Percentiles rank a stretch among this genome's conserved stretches.
phyloP scores from a whole-genome alignment of 2,329 filamentous ascomycete genomes.

The Thielaviopsis populi region DNA sequence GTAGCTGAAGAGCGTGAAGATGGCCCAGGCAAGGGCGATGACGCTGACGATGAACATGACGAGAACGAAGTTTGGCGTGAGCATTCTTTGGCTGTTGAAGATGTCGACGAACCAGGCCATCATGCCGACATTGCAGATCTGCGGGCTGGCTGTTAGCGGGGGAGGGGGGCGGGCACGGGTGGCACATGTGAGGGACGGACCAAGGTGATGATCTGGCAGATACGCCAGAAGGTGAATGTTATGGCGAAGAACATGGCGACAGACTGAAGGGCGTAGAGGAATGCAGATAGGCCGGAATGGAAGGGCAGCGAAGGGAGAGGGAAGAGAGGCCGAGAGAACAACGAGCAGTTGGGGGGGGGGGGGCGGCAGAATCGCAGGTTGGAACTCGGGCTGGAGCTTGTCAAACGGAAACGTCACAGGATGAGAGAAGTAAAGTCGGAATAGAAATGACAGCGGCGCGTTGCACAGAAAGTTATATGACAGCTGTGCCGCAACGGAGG shows the following conservation, averaged over 20 bases:
- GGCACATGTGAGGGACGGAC: conserved; percentile 29
- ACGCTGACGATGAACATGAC: conserved; percentile 53
- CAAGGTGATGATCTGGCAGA: conserved; percentile 47
- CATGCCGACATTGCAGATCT: conserved; percentile 54
- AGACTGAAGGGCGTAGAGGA: background rate
- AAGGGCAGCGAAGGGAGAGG: background rate
- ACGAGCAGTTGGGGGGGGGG: background rate
- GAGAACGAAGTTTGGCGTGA: conserved; percentile 48
- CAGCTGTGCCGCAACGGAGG: background rate
- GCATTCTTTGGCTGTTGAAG: conserved; percentile 39
- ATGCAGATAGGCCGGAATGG: background rate
- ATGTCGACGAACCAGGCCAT: conserved; percentile 50
- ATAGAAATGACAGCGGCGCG: background rate
- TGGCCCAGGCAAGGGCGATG: conserved; percentile 46
- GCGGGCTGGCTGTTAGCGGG: conserved; percentile 14
- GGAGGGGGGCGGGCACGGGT: background rate
- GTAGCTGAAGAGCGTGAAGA: conserved; percentile 52
- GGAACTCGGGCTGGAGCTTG: background rate
- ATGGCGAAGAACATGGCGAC: conserved; percentile 46
- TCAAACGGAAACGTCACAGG: background rate
- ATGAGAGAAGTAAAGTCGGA: background rate
- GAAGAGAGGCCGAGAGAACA: background rate
- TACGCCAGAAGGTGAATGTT: conserved; percentile 47
- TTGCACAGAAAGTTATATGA: background rate
- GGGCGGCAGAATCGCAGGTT: background rate